These are phyloP conservation scores for Seminavis robusta DNA, from an alignment of 108 stramenopile genomes.

Conservation along the genomic window DNA sequence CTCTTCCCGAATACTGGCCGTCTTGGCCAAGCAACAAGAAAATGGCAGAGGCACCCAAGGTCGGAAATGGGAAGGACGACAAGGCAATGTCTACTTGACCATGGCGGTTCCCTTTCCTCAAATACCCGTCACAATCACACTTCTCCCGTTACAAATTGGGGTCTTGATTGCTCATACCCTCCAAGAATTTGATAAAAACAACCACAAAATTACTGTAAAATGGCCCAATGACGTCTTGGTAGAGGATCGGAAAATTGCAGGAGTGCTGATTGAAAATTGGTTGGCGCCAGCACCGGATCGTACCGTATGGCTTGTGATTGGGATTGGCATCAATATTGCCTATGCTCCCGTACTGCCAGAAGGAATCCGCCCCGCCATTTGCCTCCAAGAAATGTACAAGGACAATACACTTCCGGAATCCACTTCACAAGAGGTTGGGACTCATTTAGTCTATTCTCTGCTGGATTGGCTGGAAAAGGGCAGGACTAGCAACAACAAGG, in stretches of 20 bases:
- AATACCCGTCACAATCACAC: conserved; percentile 34
- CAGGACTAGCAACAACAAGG: not conserved
- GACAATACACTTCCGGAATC: not conserved
- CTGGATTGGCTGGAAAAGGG: conserved; percentile 17
- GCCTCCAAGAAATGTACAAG: conserved; percentile 52
- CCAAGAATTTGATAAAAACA: not conserved
- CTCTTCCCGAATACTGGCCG: conserved; percentile 5
- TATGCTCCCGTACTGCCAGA: conserved; percentile 75
- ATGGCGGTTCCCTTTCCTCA: conserved; percentile 32
- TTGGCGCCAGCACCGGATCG: too few species aligned
- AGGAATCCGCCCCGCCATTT: conserved; percentile 67
- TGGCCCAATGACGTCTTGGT: conserved; percentile 96
- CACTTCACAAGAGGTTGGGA: conserved; percentile 21
- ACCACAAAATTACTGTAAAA: conserved; percentile 70
- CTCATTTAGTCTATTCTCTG: conserved; percentile 27
- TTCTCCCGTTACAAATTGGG: conserved; percentile 55
- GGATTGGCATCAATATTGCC: conserved; percentile 90
- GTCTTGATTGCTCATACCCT: conserved; percentile 27
- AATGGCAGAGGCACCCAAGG: conserved; percentile 54
- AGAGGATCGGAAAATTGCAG: conserved; percentile 54
- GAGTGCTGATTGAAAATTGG: conserved; percentile 64
- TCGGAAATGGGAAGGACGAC: conserved; percentile 42
- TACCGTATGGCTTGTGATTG: conserved; percentile 79
- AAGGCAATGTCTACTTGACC: conserved; percentile 55
- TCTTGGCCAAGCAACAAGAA: conserved; percentile 40